These are phyloP conservation scores for Albizia julibrissin DNA, from an alignment of 306 rosid species.

Conservation along the genomic window DNA sequence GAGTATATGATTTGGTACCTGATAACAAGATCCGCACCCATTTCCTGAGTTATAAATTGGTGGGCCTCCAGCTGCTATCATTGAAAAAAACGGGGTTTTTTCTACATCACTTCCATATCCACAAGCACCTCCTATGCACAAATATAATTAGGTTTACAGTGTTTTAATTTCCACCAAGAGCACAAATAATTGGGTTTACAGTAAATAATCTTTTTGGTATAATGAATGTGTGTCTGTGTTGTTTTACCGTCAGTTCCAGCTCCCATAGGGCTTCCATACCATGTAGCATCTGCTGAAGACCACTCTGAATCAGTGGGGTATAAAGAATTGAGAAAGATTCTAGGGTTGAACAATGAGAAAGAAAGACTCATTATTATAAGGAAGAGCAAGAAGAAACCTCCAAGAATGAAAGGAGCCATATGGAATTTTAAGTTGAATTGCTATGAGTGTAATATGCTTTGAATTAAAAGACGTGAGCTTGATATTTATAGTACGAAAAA, in stretches of 20 bases:
- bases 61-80: slow-evolving; percentile 72
- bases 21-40: slow-evolving; percentile 88
- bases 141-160: background rate
- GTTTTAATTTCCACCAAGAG: no score
- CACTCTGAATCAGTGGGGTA: background rate
- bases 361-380: background rate
- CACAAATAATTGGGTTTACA: background rate
- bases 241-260: background rate
- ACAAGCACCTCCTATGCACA: slow-evolving; percentile 72
- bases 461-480: background rate
- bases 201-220: no score
- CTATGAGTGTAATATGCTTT: no score
- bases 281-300: background rate
- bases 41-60: slow-evolving; percentile 54
- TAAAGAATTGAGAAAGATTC: background rate
- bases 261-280: background rate
- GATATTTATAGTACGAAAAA: background rate
- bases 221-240: background rate
- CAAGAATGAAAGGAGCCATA: background rate
- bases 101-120: slow-evolving; percentile 67
- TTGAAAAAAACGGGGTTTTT: slow-evolving; percentile 61
- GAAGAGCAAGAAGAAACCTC: background rate
- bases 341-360: background rate
- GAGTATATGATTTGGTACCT: slow-evolving; percentile 39
- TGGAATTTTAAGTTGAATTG: no score